Conservation (phyloP, 306 rosid species). For the Hippophae gyantsensis region DNA sequence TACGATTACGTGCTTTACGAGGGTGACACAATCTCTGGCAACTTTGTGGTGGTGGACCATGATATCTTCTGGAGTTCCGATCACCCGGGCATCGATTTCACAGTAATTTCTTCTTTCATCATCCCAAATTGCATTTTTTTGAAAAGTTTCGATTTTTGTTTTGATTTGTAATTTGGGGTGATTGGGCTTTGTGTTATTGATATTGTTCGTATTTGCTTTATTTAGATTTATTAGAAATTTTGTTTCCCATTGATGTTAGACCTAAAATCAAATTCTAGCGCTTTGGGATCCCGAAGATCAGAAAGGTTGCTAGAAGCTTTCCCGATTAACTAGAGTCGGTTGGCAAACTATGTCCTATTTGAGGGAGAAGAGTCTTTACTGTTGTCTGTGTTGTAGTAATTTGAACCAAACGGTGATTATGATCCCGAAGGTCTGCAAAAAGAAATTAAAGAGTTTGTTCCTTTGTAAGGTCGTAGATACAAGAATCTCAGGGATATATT, state of each 20-base stretch:
- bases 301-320: background rate
- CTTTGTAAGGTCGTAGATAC: no score
- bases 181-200: background rate
- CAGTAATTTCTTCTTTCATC: conserved; percentile 26
- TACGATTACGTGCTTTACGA: conserved; percentile 86
- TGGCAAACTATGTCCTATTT: background rate
- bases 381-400: no score
- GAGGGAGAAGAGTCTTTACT: no score
- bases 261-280: background rate
- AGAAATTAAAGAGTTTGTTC: no score
- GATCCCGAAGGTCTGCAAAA: no score
- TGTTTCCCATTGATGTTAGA: background rate
- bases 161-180: background rate
- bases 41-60: conserved; percentile 89
- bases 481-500: no score
- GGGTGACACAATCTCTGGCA: conserved; percentile 73
- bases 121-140: background rate
- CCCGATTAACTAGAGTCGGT: background rate
- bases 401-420: no score
- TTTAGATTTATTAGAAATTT: background rate
- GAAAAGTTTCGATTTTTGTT: background rate
- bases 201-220: background rate
- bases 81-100: conserved; percentile 91
- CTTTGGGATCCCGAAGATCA: background rate
- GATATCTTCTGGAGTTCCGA: conserved; percentile 90